These are phyloP conservation scores for Podila verticillata DNA, from an alignment of 192 early-diverging fungal genomes.

Conservation along the genomic window DNA sequence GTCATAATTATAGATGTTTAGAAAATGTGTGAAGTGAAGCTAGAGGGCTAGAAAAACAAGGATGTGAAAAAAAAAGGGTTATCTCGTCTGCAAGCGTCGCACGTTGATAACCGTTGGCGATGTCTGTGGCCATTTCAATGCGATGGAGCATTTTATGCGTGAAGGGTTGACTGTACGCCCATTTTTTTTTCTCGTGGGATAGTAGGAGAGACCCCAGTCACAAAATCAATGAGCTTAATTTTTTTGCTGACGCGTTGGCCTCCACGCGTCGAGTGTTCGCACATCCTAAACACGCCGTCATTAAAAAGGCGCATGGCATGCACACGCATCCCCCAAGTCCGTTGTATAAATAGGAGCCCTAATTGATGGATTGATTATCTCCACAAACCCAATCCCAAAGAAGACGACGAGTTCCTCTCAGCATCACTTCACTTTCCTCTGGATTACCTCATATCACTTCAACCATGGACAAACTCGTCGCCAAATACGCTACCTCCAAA, in stretches of 20 bases:
- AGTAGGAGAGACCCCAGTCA: not conserved
- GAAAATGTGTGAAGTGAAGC: not conserved
- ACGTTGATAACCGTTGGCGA: no score
- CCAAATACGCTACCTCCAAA: slow-evolving; percentile 39
- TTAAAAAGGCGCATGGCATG: no score
- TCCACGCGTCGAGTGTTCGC: not conserved
- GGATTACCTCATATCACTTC: not conserved
- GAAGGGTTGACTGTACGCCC: no score
- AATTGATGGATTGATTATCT: no score
- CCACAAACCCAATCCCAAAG: no score
- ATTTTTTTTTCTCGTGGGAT: not conserved
- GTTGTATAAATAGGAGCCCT: not conserved
- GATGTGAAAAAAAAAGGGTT: no score
- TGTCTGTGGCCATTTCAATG: no score
- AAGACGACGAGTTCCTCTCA: no score
- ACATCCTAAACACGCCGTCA: no score
- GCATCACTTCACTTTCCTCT: not conserved
- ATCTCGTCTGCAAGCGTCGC: no score
- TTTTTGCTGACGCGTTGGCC: not conserved
- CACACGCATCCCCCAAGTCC: not conserved
- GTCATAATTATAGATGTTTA: not conserved
- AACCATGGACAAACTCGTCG: slow-evolving; percentile 50
- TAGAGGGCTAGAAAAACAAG: not conserved
- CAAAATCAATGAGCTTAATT: not conserved
- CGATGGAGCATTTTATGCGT: no score